These are phyloP conservation scores for Kickxella alabastrina DNA, from an alignment of 192 early-diverging fungal species.

Conservation along the genomic window DNA sequence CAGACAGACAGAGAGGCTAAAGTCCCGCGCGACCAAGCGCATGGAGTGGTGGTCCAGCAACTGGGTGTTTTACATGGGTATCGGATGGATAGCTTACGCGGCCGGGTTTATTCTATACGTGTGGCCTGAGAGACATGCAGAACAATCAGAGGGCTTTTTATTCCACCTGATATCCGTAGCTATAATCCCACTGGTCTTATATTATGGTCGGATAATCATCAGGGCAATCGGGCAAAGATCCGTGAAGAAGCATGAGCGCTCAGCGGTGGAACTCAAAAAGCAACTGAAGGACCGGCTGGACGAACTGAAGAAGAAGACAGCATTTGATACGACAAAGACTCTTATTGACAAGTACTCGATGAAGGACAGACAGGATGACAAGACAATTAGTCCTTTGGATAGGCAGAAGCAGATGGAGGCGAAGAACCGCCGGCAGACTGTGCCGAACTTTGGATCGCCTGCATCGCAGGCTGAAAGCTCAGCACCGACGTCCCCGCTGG, in stretches of 20 bases:
- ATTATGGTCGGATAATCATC: constrained; percentile 36
- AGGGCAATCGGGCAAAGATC: constrained; percentile 18
- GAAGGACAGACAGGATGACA: constrained; percentile 12
- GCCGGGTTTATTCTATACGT: constrained; percentile 39
- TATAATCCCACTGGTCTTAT: constrained; percentile 23
- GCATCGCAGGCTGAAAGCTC: constrained; percentile 62
- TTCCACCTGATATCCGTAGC: constrained; percentile 19
- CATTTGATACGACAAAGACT: constrained; percentile 84
- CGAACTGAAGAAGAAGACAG: constrained; percentile 92
- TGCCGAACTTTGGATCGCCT: constrained; percentile 67
- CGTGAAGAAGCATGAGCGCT: constrained; percentile 19
- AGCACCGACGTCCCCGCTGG: constrained; percentile 58
- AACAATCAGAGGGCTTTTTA: constrained; percentile 15
- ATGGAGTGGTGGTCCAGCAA: constrained; percentile 29
- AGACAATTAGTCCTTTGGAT: not conserved
- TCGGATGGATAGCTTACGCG: constrained; percentile 33
- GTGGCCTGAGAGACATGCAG: constrained; percentile 32
- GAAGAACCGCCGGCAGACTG: constrained; percentile 37
- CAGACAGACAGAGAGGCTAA: constrained; percentile 43
- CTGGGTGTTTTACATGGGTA: constrained; percentile 41
- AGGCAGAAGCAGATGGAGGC: constrained; percentile 12
- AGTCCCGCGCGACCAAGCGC: constrained; percentile 15
- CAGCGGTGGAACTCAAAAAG: constrained; percentile 41
- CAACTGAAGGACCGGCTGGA: constrained; percentile 76
- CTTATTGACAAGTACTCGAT: constrained; percentile 85